Conservation (phyloP, 1,139 yeast species). For the Candida anutae region DNA sequence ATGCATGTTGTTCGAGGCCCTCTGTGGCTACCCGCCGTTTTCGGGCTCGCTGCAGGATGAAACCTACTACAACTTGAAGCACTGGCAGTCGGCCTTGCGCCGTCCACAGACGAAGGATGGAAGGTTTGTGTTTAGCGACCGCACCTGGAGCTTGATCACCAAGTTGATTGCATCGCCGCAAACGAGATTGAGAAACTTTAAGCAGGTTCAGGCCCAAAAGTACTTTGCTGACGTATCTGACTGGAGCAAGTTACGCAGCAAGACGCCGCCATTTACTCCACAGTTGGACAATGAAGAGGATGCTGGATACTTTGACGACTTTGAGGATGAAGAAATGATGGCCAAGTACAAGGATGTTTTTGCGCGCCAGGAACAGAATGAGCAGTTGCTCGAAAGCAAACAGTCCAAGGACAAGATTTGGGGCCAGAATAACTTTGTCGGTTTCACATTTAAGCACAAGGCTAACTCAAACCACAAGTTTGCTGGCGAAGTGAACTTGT, state of each 20-base stretch:
- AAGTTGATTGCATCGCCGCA: conserved; percentile 74
- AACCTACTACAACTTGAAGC: conserved; percentile 86
- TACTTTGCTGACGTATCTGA: conserved; percentile 74
- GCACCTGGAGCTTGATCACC: conserved; percentile 89
- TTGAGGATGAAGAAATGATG: conserved; percentile 94
- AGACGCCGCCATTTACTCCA: conserved; percentile 92
- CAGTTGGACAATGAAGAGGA: conserved; percentile 95
- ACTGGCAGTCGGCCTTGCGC: conserved; percentile 83
- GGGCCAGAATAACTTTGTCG: conserved; percentile 62
- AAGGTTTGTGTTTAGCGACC: conserved; percentile 84
- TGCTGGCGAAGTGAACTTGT: conserved; percentile 34
- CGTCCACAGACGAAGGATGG: conserved; percentile 94
- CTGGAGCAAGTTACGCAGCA: conserved; percentile 61
- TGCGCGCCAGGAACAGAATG: conserved; percentile 81
- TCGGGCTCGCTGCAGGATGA: conserved; percentile 92
- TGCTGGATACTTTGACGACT: conserved; percentile 98
- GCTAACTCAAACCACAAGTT: conserved; percentile 53
- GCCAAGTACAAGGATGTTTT: conserved; percentile 95
- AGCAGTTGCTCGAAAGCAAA: conserved; percentile 56
- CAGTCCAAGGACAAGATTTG: conserved; percentile 23
- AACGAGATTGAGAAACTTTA: conserved; percentile 66
- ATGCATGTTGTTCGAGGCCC: conserved; percentile 86
- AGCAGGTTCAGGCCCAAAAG: conserved; percentile 69
- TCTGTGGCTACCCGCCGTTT: conserved; percentile 95
- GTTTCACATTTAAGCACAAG: conserved; percentile 92